These are phyloP conservation scores for Scheffersomyces cryptocercus DNA, from an alignment of 1,139 yeast species.

Conservation along the genomic window DNA sequence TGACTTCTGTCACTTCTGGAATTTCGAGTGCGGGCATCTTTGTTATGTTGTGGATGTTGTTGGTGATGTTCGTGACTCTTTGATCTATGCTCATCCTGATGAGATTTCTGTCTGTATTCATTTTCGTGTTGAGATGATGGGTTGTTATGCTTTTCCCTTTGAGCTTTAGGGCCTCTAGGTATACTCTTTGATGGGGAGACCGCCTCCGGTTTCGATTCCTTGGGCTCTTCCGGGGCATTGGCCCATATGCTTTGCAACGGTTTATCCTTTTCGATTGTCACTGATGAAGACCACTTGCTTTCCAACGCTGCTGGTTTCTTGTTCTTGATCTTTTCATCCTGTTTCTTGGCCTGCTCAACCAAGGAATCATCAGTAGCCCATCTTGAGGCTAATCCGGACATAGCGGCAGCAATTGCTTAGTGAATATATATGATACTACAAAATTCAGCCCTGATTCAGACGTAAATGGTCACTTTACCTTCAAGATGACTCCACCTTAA, in stretches of 20 bases:
- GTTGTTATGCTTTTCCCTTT: not conserved
- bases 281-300: constrained; percentile 13
- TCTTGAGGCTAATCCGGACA: constrained; percentile 37
- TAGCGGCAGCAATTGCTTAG: constrained; percentile 5
- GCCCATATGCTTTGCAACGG: constrained; percentile 36
- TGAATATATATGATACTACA: not conserved
- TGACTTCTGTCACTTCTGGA: constrained; percentile 4
- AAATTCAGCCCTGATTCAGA: not conserved
- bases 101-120: constrained; percentile 1
- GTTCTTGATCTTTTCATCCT: constrained; percentile 15
- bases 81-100: constrained; percentile 3
- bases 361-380: constrained; percentile 39
- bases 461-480: no score
- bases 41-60: no score
- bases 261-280: constrained; percentile 10
- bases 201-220: no score
- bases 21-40: not conserved
- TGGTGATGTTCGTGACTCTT: not conserved
- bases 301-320: constrained; percentile 2
- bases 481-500: no score
- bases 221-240: constrained; percentile 8
- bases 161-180: no score
- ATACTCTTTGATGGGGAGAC: no score
- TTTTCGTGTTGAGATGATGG: not conserved
- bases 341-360: constrained; percentile 23